Evolutionary conservation across 2,329 filamentous ascomycete species (phyloP).

Genomic region (Fusarium xyrophilum): DNA sequence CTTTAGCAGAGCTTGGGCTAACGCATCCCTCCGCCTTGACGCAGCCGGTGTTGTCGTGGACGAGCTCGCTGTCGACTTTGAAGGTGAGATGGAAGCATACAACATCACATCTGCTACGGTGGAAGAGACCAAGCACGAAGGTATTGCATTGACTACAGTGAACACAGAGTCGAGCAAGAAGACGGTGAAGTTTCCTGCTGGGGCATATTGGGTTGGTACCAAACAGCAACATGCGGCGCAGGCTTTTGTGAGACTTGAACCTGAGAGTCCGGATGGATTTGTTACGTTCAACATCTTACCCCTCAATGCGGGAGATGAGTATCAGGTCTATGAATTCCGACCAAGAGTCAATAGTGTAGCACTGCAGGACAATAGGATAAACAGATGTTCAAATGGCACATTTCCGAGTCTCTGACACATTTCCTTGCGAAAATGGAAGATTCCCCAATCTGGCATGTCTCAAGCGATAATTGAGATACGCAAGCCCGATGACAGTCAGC

Average conservation of each 20-base stretch:
- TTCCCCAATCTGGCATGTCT: too few species aligned
- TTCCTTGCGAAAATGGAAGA: too few species aligned
- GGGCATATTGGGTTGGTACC: constrained; percentile 44
- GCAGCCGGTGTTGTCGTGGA: constrained; percentile 38
- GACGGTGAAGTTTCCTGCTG: constrained; percentile 38
- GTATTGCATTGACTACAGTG: constrained; percentile 36
- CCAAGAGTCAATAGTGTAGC: neutral
- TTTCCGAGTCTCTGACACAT: too few species aligned
- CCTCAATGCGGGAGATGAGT: constrained; percentile 41
- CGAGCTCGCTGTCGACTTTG: constrained; percentile 32
- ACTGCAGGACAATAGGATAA: too few species aligned
- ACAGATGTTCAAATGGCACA: too few species aligned
- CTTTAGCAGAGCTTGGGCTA: constrained; percentile 41
- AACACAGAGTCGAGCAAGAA: constrained; percentile 27
- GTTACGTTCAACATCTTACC: constrained; percentile 43
- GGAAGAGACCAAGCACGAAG: constrained; percentile 37
- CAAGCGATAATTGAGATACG: accelerated
- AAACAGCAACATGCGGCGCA: constrained; percentile 44
- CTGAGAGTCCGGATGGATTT: constrained; percentile 45
- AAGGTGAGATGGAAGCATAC: constrained; percentile 41
- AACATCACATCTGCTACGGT: constrained; percentile 34
- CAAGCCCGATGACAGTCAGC: too few species aligned
- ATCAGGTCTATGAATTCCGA: constrained; percentile 40
- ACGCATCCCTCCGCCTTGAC: constrained; percentile 39
- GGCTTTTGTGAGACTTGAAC: constrained; percentile 43